Conservation (phyloP, 2,329 filamentous ascomycete species). For the Sporothrix curviconia region DNA sequence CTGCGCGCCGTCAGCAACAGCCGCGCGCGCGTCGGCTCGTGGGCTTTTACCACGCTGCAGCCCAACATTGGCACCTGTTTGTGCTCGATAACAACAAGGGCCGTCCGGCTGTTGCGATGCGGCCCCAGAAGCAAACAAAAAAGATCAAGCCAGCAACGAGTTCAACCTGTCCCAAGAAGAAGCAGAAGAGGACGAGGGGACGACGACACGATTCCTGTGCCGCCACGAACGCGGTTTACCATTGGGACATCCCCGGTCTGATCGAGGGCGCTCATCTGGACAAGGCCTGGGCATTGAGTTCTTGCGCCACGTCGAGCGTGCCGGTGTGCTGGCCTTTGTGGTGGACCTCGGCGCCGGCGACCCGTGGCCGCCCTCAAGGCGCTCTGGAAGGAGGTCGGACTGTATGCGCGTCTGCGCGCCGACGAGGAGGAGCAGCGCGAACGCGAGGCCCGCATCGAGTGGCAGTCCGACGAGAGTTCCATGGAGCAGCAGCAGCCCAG, state of each 20-base stretch:
- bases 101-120: constrained; percentile 46
- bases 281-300: constrained; percentile 85
- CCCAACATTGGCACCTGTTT: constrained; percentile 89
- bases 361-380: constrained; percentile 68
- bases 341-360: constrained; percentile 76
- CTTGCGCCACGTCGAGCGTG: constrained; percentile 87
- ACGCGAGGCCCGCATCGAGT: constrained; percentile 49
- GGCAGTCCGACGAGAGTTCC: constrained; percentile 39
- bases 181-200: constrained; percentile 24
- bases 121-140: constrained; percentile 19
- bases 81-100: constrained; percentile 83
- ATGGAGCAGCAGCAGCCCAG: no score
- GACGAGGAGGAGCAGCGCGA: constrained; percentile 63
- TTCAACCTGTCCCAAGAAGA: constrained; percentile 23
- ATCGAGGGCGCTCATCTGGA: constrained; percentile 91
- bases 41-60: constrained; percentile 93
- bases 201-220: constrained; percentile 41
- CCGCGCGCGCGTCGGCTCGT: constrained; percentile 81
- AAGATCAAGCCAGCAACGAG: constrained; percentile 31
- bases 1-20: constrained; percentile 82
- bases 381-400: constrained; percentile 83
- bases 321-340: constrained; percentile 88
- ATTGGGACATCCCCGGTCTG: constrained; percentile 94
- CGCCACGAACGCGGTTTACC: constrained; percentile 71
- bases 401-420: constrained; percentile 75